Percentiles rank a stretch among this genome's conserved stretches.
These are phyloP conservation scores for Albophoma yamanashiensis DNA, from an alignment of 2,329 filamentous ascomycete species.

Conservation along the genomic window DNA sequence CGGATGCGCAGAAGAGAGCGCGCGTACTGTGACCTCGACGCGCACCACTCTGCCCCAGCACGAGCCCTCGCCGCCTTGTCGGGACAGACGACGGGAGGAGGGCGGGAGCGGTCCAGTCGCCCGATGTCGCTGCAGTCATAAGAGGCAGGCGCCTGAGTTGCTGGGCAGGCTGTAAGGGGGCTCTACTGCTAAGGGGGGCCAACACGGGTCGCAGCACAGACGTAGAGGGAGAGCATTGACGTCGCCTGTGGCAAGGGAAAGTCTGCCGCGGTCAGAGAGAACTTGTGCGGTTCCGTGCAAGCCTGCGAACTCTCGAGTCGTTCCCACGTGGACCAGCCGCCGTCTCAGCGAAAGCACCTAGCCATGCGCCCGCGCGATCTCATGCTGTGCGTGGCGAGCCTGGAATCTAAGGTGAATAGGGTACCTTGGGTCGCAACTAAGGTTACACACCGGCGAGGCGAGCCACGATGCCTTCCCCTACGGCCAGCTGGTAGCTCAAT, in stretches of 20 bases:
- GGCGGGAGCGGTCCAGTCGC: not conserved
- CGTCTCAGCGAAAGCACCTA: not conserved
- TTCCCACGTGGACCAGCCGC: not conserved
- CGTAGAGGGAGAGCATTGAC: not conserved
- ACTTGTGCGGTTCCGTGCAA: not conserved
- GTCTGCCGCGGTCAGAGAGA: not conserved
- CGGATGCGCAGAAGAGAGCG: conserved; percentile 1
- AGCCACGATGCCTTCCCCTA: not conserved
- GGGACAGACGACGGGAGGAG: not conserved
- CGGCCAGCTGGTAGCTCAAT: not conserved
- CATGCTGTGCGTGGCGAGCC: not conserved
- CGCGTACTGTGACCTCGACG: not conserved
- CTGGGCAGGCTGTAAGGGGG: not conserved
- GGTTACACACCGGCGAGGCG: too few species aligned
- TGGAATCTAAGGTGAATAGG: too few species aligned
- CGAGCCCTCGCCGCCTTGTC: not conserved
- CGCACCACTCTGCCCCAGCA: not conserved
- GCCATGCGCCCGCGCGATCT: not conserved
- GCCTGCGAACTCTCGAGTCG: not conserved
- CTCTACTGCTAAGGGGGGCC: not conserved
- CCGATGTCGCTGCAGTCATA: not conserved
- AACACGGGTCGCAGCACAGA: too few species aligned
- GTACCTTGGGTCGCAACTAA: too few species aligned
- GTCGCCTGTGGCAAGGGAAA: not conserved
- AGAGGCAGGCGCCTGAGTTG: not conserved